Evolutionary conservation across 1,284 basidiomycete genomes (phyloP), one percentile per base, ranked within the genome.

Genomic region (Phellopilus nigrolimitatus): DNA sequence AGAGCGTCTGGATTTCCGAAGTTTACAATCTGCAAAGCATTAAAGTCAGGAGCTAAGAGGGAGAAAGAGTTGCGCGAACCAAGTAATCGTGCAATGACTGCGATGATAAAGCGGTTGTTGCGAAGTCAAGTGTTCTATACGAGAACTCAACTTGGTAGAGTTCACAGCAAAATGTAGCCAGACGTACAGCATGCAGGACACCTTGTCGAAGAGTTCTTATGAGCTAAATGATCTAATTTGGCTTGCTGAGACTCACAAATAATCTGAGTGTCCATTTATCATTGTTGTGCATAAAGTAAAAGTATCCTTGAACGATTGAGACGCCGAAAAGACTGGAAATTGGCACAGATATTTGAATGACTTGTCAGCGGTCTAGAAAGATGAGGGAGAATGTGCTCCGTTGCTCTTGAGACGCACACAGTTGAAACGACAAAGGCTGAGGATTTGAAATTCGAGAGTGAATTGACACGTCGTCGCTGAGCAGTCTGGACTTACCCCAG

Each of bases 231-330:
- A 15, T 1, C 21, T 22, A 13, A n/a, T 17, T 21, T 17, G 22
- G 48, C 17, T 9, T 7, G 12, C 3, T 22, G 27, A 5, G 22
- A 54, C 53, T 34, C 37, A 54, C 53, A 30, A 54, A 54, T n/a
- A 46, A 19, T 22, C 27, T 36, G n/a, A 54, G 34, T 3, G 17
- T 24, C n/a, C 3, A n/a, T 8, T 10, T n/a, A 39, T 54, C 53
- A 22, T 49, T 42, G 34, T 50, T 54, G 24, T 50, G 31, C 40
- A 38, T 40, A 25, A 25, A 54, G 17, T 50, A 54, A 21, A 49
- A 47, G 27, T 54, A 54, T 7, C 47, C 53, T 40, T 54, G 53
- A 8, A 54, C 53, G 33, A 54, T 30, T 5, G 48, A 47, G n/a
- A 49, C 30, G 15, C 53, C 53, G 19, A 54, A 54, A 24, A 54